Evolutionary conservation across 148 eudicot genomes (phyloP), one percentile per base, ranked within the genome.

Genomic region (Rhododendron ovatum): DNA sequence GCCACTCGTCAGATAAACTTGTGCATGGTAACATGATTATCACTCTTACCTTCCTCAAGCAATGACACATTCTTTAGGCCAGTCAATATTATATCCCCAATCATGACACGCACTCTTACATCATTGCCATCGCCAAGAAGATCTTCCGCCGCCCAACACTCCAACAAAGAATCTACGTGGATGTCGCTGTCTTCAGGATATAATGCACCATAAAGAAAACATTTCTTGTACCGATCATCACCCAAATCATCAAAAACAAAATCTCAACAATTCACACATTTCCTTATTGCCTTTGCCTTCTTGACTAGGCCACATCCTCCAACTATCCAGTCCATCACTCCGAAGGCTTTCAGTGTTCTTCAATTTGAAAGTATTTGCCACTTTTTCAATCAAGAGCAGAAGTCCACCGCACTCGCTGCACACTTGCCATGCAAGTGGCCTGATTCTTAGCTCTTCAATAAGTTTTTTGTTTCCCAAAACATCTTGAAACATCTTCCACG

Each of bases 161-260:
- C 67, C 75, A 85, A 41, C 74, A 85, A 57, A 26, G 45, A 17
- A 30, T 85, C 75, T 53, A 15, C 6, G 17, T 79, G 7, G 30
- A 85, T 78, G 71, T 85, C 77, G 17, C 59, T 78, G 17, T 65
- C 87, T 28, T 79, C 79, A 5, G 83, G 78, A 85, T 85, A 85
- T 41, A 85, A 80, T 3, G 87, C 83, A 80, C 78, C 71, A 28
- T 79, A 85, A 30, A 85, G 87, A 48, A 85, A 85, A 59, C 87
- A 85, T 7, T 67, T 48, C 39, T 80, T 85, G 5, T 18, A 20
- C 3, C 33, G 63, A 37, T 15, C 41, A 39, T 39, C 41, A 39
- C 41, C 41, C 41, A 39, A 39, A 0, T 3, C 41, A 39, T 39
- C 5, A 39, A 3, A 39, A 39, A n/a, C 41, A 3, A 39, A 39